Conservation (phyloP, 495 filamentous ascomycete species). For the Clavariopsis aquatica region DNA sequence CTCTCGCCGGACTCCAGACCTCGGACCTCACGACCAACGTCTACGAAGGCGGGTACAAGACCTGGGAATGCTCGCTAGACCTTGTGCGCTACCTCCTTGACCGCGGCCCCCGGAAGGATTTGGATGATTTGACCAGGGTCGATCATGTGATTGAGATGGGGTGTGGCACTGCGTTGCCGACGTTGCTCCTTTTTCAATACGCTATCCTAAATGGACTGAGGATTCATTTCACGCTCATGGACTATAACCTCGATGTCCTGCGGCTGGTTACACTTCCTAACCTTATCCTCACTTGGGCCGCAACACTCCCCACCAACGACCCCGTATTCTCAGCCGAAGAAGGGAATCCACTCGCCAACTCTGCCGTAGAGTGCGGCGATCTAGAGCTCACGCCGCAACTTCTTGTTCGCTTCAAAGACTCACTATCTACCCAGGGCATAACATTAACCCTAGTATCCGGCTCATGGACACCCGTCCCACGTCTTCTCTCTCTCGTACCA, state of each 20-base stretch:
- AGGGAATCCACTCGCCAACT: slow-evolving; percentile 25
- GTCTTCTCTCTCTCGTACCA: slow-evolving; percentile 29
- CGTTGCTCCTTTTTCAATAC: slow-evolving; percentile 72
- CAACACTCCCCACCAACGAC: slow-evolving; percentile 44
- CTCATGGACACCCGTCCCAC: slow-evolving; percentile 64
- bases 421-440: slow-evolving; percentile 59
- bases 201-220: slow-evolving; percentile 52
- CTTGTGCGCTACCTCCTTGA: slow-evolving; percentile 68
- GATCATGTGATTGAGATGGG: slow-evolving; percentile 81
- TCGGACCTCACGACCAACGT: slow-evolving; percentile 86
- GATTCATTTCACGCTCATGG: slow-evolving; percentile 71
- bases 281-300: slow-evolving; percentile 78
- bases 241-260: slow-evolving; percentile 87
- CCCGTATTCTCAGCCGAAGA: slow-evolving; percentile 29
- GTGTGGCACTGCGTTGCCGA: slow-evolving; percentile 86
- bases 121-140: slow-evolving; percentile 45
- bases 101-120: slow-evolving; percentile 43
- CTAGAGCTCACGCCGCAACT: slow-evolving; percentile 71
- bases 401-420: slow-evolving; percentile 59
- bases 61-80: slow-evolving; percentile 94
- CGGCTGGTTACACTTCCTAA: slow-evolving; percentile 88
- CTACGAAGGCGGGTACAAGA: slow-evolving; percentile 99
- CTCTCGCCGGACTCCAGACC: slow-evolving; percentile 60
- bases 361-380: slow-evolving; percentile 57
- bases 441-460: slow-evolving; percentile 76